Percentiles rank a stretch among this genome's conserved stretches.
Conservation (phyloP, 768 basidiomycete genomes). For the Termitomyces sp. region DNA sequence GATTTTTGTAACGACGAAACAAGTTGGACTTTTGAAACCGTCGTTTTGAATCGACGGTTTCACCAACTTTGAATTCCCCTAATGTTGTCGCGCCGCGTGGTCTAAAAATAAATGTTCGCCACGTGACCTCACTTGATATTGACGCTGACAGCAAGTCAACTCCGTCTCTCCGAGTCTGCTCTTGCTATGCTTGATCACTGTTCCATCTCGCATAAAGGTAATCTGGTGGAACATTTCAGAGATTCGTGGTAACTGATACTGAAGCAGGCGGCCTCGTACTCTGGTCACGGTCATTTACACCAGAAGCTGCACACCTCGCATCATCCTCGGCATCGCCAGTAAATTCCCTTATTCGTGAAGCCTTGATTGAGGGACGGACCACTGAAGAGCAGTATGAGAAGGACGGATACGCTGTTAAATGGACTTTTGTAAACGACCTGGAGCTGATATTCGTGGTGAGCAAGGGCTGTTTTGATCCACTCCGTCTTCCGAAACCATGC, state of each 20-base stretch:
- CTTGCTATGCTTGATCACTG: conserved; percentile 86
- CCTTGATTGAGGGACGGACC: conserved; percentile 86
- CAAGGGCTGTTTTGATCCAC: conserved; percentile 14
- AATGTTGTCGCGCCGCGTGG: too few relatives aligned
- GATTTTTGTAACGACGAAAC: too few relatives aligned
- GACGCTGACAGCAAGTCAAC: conserved; percentile 2
- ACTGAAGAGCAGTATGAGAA: conserved; percentile 86
- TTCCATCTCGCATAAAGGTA: conserved; percentile 93
- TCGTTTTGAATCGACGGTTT: too few relatives aligned
- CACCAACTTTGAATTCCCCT: too few relatives aligned
- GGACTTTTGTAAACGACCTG: conserved; percentile 93
- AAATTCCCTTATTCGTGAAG: conserved; percentile 85
- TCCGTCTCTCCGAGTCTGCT: not conserved
- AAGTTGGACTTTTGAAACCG: too few relatives aligned
- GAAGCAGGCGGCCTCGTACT: conserved; percentile 82
- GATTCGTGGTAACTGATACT: not conserved
- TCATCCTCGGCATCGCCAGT: conserved; percentile 78
- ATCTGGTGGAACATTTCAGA: conserved; percentile 3
- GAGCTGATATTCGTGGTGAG: conserved; percentile 96
- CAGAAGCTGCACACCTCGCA: conserved; percentile 69
- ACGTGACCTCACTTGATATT: not conserved
- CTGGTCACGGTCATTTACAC: conserved; percentile 95
- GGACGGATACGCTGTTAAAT: conserved; percentile 91
- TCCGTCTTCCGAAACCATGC: conserved; percentile 6
- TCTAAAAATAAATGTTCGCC: not conserved